Evolutionary conservation across 805 yeast species (phyloP).

Genomic region (Candida hungchunana): DNA sequence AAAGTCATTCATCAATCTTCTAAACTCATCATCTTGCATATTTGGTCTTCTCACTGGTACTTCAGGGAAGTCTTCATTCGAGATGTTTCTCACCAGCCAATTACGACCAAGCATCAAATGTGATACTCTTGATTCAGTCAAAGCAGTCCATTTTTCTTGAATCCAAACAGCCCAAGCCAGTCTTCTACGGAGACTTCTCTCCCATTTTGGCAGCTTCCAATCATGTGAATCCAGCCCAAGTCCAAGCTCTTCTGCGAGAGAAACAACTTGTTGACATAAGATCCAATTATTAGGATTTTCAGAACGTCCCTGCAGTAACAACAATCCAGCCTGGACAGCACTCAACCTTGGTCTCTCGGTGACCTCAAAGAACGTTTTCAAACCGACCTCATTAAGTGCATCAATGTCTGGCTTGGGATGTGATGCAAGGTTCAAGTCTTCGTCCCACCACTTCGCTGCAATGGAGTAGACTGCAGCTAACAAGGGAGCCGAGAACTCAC

Average conservation of each 20-base stretch:
- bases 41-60: constrained; percentile 35
- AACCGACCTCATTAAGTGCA: constrained; percentile 64
- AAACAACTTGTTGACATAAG: constrained; percentile 79
- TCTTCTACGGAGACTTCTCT: constrained; percentile 79
- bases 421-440: constrained; percentile 61
- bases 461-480: constrained; percentile 86
- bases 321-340: constrained; percentile 85
- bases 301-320: constrained; percentile 57
- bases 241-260: constrained; percentile 86
- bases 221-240: constrained; percentile 83
- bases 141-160: constrained; percentile 87
- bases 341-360: constrained; percentile 85
- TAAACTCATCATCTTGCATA: constrained; percentile 21
- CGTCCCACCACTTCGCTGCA: constrained; percentile 93
- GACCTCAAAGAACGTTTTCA: constrained; percentile 62
- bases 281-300: constrained; percentile 77
- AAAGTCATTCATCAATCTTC: constrained; percentile 43
- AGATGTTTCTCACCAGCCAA: constrained; percentile 72
- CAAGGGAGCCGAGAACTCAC: constrained; percentile 88
- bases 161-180: constrained; percentile 94
- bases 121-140: constrained; percentile 80
- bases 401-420: constrained; percentile 76
- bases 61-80: constrained; percentile 75
- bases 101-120: constrained; percentile 67
- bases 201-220: constrained; percentile 97